Conservation (phyloP, 352 stramenopile genomes). For the Phytophthora capsici region DNA sequence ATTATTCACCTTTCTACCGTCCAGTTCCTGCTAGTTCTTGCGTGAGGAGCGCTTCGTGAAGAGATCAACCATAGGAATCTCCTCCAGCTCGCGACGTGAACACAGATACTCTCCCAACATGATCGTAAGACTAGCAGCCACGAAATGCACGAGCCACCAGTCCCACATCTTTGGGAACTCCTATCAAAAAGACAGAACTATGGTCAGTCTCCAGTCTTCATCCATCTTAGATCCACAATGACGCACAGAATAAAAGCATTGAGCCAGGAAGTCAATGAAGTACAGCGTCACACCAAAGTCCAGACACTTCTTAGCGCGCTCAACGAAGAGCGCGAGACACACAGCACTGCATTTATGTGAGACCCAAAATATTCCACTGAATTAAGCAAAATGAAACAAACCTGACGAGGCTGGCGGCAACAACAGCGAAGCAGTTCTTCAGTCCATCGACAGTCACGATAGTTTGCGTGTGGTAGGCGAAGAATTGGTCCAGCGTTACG, state of each 20-base stretch:
- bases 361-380: background rate
- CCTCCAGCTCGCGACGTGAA: conserved; percentile 84
- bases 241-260: conserved; percentile 85
- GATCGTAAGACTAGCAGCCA: conserved; percentile 76
- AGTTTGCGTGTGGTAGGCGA: conserved; percentile 83
- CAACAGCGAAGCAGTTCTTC: conserved; percentile 82
- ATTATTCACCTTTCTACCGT: conserved; percentile 8
- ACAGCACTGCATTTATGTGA: conserved; percentile 51
- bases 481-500: conserved; percentile 84
- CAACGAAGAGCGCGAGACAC: conserved; percentile 81
- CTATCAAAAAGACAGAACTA: conserved; percentile 29
- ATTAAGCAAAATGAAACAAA: conserved; percentile 1
- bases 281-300: conserved; percentile 92
- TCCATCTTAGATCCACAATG: background rate
- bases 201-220: background rate
- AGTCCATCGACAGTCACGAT: conserved; percentile 78
- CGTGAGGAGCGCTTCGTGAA: conserved; percentile 70
- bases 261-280: conserved; percentile 84
- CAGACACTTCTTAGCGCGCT: conserved; percentile 91
- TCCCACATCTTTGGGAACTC: conserved; percentile 88
- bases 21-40: conserved; percentile 37
- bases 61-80: conserved; percentile 90
- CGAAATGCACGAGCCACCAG: conserved; percentile 86
- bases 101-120: conserved; percentile 90
- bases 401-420: conserved; percentile 62